Conservation (phyloP, 495 filamentous ascomycete genomes). For the Aspergillus ostianus region DNA sequence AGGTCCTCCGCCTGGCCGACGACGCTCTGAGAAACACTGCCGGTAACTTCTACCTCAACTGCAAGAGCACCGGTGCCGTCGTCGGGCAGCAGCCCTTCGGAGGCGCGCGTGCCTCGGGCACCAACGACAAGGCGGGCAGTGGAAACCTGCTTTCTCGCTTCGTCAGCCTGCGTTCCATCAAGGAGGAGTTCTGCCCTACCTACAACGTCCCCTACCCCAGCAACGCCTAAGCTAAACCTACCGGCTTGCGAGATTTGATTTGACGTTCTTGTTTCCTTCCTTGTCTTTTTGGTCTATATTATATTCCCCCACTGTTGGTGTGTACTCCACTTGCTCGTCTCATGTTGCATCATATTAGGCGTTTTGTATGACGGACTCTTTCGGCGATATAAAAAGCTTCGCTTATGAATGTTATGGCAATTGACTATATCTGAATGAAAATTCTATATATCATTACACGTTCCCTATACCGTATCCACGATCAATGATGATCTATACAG, state of each 20-base stretch:
- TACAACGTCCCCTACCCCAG: constrained; percentile 75
- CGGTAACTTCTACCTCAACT: constrained; percentile 92
- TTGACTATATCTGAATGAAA: neutral
- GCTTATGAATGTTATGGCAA: neutral
- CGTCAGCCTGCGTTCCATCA: constrained; percentile 79
- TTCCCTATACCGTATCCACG: neutral
- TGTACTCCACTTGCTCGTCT: neutral
- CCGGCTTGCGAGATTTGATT: constrained; percentile 5
- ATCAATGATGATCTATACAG: neutral
- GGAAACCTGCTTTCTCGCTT: constrained; percentile 72
- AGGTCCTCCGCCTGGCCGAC: constrained; percentile 64
- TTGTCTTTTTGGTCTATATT: constrained; percentile 5
- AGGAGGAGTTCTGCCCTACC: constrained; percentile 80
- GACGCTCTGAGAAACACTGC: constrained; percentile 73
- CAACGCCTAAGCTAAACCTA: constrained; percentile 48
- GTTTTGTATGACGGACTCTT: neutral
- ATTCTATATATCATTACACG: neutral
- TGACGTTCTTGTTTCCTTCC: constrained; percentile 3
- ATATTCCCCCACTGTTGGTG: constrained; percentile 4
- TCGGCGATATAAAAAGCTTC: neutral
- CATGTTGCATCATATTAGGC: neutral
- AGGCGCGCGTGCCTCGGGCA: constrained; percentile 80
- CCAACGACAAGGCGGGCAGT: constrained; percentile 90
- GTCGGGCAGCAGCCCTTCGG: constrained; percentile 93
- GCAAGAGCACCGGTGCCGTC: constrained; percentile 88